Evolutionary conservation across 2,329 filamentous ascomycete genomes (phyloP).

Genomic region (Coleophoma crateriformis): DNA sequence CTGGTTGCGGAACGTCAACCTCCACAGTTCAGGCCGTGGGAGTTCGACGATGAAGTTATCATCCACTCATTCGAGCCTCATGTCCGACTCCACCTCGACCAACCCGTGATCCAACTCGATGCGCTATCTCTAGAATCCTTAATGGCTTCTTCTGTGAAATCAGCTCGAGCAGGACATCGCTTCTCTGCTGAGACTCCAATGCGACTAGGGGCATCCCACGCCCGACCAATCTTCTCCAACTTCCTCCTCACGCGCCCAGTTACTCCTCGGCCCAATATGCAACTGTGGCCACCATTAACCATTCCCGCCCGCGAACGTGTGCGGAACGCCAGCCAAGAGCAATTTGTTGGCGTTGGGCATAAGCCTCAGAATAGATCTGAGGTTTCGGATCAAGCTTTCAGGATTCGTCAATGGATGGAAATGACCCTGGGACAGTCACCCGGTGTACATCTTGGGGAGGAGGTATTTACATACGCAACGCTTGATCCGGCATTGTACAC

Average conservation of each 20-base stretch:
- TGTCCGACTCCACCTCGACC: conserved; percentile 68
- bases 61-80: conserved; percentile 69
- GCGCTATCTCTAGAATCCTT: conserved; percentile 9
- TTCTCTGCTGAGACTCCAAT: conserved; percentile 47
- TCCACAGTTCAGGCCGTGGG: conserved; percentile 57
- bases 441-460: conserved; percentile 47
- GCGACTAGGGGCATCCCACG: conserved; percentile 36
- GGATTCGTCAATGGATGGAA: conserved; percentile 72
- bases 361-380: conserved; percentile 48
- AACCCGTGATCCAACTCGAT: conserved; percentile 59
- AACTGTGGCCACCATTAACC: conserved; percentile 71
- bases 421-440: conserved; percentile 38
- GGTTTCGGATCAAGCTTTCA: conserved; percentile 65
- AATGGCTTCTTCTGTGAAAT: conserved; percentile 5
- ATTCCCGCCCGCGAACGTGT: conserved; percentile 53
- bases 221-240: conserved; percentile 52
- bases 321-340: conserved; percentile 41
- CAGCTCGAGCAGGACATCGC: conserved; percentile 23
- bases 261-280: conserved; percentile 31
- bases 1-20: conserved; percentile 59
- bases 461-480: conserved; percentile 61
- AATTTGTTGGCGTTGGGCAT: conserved; percentile 32
- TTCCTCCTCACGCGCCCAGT: conserved; percentile 60
- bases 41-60: conserved; percentile 56
- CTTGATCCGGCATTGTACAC: conserved; percentile 72